Evolutionary conservation across 2,329 filamentous ascomycete species (phyloP), one percentile per base, ranked within the genome.

Genomic region (Exophiala viscosa): DNA sequence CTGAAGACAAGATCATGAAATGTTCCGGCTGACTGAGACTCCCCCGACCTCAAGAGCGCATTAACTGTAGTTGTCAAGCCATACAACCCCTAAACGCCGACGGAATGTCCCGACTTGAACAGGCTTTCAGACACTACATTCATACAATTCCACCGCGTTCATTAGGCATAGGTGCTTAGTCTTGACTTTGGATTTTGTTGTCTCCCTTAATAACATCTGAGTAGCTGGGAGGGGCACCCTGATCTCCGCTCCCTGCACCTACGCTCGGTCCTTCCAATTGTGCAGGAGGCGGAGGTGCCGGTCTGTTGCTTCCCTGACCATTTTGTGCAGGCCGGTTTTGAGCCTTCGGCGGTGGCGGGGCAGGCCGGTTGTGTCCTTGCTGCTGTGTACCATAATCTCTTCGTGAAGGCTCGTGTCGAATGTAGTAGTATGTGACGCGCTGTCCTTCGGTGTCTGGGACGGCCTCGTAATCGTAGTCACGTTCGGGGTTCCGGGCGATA

Each of bases 141-240:
- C 23, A 5, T 28, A 28, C 23, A 28, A 28, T 28, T 28, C 23
- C 23, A 28, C 23, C 23, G 5, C 23, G 23, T 28, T 28, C 23
- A 28, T 28, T 28, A 28, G 23, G 23, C 23, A 28, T 28, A 28
- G 23, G 13, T 10, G 14, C 15, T 54, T 76, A 84, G 55, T 84
- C 79, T 52, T 79, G 76, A 14, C 71, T 78, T 78, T 97, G 93
- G 45, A 96, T 78, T 80, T 97, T 97, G 72, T 96, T 75, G 67
- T 97, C 92, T 1, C 89, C 90, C 64, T 85, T 86, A 54, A 96
- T 86, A 43, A 90, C 92, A 72, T 96, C 89, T 13, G 88, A 87
- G 70, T 97, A 97, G 11, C 86, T 89, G 3, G 93, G 92, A 38
- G 92, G 91, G 34, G 73, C 70, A 31, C 71, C 70, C 60, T 70